A percentile compares a stretch with the other conserved stretches of the same genome.
phyloP scores from a whole-genome alignment of 257 asterid species.

The Rubia yunnanensis region DNA sequence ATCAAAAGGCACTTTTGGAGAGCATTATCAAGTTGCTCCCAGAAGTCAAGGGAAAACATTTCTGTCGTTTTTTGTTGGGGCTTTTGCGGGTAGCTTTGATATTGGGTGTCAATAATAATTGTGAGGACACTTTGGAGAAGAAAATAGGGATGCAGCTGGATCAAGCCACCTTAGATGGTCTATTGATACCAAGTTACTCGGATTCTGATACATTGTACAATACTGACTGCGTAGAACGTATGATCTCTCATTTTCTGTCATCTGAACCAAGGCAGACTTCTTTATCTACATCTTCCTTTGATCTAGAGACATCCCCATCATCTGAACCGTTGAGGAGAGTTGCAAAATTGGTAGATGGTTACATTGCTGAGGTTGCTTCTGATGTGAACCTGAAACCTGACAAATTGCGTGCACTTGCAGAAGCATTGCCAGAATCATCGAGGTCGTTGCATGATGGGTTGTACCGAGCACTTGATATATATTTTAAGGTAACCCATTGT shows the following conservation, averaged over 20 bases:
- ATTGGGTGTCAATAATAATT: constrained; percentile 50
- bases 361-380: constrained; percentile 89
- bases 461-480: constrained; percentile 82
- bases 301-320: constrained; percentile 49
- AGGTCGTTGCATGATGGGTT: constrained; percentile 93
- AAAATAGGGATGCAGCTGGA: constrained; percentile 72
- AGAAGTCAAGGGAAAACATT: constrained; percentile 61
- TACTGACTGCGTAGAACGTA: constrained; percentile 67
- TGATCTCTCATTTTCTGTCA: constrained; percentile 58
- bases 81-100: constrained; percentile 76
- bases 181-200: constrained; percentile 76
- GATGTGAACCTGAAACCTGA: constrained; percentile 83
- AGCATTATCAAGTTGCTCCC: constrained; percentile 63
- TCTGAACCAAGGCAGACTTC: constrained; percentile 40
- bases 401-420: constrained; percentile 61
- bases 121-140: constrained; percentile 63
- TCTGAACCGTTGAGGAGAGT: constrained; percentile 53
- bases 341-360: constrained; percentile 75
- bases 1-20: constrained; percentile 68
- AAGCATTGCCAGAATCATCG: constrained; percentile 75
- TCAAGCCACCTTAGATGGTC: constrained; percentile 62
- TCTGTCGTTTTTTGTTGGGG: constrained; percentile 78
- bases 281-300: constrained; percentile 38
- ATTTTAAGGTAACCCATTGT: constrained; percentile 53
- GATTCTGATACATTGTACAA: constrained; percentile 84